Evolutionary conservation across 2,329 filamentous ascomycete species (phyloP).

Genomic region (Elsinoe perseae): DNA sequence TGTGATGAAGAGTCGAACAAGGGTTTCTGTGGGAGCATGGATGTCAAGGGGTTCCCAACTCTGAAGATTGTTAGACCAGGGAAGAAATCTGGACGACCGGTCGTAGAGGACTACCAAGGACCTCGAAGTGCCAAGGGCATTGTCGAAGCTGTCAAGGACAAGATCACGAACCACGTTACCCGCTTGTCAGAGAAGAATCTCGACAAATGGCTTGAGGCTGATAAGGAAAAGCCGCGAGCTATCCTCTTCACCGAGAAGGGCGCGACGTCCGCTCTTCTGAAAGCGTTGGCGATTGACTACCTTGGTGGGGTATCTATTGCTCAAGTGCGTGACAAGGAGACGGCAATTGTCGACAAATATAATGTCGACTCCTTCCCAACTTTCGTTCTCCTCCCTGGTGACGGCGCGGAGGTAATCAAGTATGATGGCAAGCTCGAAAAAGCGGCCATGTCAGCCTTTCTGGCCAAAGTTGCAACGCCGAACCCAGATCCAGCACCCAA

Average conservation of each 20-base stretch:
- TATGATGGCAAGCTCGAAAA: slow-evolving; percentile 85
- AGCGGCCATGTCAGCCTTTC: slow-evolving; percentile 69
- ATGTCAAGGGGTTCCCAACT: slow-evolving; percentile 89
- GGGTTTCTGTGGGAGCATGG: slow-evolving; percentile 72
- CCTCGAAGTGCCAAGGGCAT: slow-evolving; percentile 77
- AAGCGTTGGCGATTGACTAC: slow-evolving; percentile 84
- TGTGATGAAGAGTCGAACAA: slow-evolving; percentile 95
- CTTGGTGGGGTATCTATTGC: slow-evolving; percentile 69
- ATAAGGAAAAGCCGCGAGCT: slow-evolving; percentile 67
- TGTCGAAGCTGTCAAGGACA: slow-evolving; percentile 72
- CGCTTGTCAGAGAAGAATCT: slow-evolving; percentile 71
- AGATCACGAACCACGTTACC: slow-evolving; percentile 88
- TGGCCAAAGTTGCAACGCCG: slow-evolving; percentile 68
- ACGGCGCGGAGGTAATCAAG: slow-evolving; percentile 57
- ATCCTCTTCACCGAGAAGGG: slow-evolving; percentile 93
- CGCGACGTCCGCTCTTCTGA: slow-evolving; percentile 71
- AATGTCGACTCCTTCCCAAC: slow-evolving; percentile 71
- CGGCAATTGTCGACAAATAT: slow-evolving; percentile 62
- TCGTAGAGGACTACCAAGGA: slow-evolving; percentile 86
- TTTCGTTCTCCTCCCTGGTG: slow-evolving; percentile 69
- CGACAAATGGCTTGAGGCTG: slow-evolving; percentile 61
- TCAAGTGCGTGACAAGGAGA: slow-evolving; percentile 78
- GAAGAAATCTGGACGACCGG: slow-evolving; percentile 70
- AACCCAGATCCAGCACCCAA: slow-evolving; percentile 65
- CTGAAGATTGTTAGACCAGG: slow-evolving; percentile 85